Conservation (phyloP, 148 eudicot genomes). For the Cornus kousa region DNA sequence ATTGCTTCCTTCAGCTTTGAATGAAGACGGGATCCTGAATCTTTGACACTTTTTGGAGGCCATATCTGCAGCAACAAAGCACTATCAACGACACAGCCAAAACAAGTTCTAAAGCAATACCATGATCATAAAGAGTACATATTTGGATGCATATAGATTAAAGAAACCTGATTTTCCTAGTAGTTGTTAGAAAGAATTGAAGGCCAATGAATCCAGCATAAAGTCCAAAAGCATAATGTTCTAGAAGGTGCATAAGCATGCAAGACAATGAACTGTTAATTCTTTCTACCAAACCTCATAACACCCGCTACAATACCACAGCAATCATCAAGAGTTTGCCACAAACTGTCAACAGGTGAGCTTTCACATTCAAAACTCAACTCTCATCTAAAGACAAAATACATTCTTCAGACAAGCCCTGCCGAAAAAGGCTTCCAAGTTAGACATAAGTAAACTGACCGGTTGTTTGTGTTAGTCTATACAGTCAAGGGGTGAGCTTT, state of each 20-base stretch:
- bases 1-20: conserved; percentile 85
- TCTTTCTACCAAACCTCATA: no score
- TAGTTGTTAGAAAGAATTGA: not conserved
- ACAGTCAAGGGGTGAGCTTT: no score
- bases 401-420: not conserved
- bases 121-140: not conserved
- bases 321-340: not conserved
- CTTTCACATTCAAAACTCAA: not conserved
- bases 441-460: no score
- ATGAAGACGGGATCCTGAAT: conserved; percentile 87
- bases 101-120: conserved; percentile 7
- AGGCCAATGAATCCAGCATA: not conserved
- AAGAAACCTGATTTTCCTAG: no score
- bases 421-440: not conserved
- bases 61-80: conserved; percentile 72
- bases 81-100: not conserved
- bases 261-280: no score
- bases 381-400: not conserved
- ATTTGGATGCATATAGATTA: no score
- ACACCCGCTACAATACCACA: no score
- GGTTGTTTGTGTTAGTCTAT: no score
- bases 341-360: not conserved
- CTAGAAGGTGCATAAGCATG: no score
- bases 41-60: conserved; percentile 95
- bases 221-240: no score